Conservation (phyloP, 371 early-diverging fungal genomes). For the Mucor racemosus region DNA sequence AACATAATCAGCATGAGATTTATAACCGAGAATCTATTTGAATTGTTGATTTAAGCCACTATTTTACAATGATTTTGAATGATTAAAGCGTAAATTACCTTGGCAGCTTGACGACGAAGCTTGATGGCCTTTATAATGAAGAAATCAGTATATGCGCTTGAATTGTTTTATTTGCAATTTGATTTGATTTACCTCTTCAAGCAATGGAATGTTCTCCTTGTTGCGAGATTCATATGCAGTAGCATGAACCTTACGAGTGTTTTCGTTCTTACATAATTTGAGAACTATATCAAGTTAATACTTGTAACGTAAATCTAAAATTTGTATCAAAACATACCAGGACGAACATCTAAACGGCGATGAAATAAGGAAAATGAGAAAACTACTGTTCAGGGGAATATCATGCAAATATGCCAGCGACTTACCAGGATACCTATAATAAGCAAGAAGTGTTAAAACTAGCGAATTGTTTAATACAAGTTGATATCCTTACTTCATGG, state of each 20-base stretch:
- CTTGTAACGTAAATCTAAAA: neutral
- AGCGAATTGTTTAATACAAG: neutral
- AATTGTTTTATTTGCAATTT: neutral
- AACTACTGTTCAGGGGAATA: neutral
- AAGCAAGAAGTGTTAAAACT: neutral
- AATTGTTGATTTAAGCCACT: too few relatives aligned
- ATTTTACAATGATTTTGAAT: too few relatives aligned
- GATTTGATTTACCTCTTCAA: slow-evolving; percentile 47
- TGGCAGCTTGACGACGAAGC: slow-evolving; percentile 64
- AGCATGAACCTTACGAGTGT: slow-evolving; percentile 60
- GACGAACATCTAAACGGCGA: slow-evolving; percentile 40
- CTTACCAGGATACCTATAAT: slow-evolving; percentile 48
- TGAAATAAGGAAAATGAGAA: neutral
- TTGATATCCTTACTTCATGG: slow-evolving; percentile 68
- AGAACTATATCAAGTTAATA: slow-evolving; percentile 34
- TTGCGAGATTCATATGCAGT: slow-evolving; percentile 64
- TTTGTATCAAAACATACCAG: slow-evolving; percentile 37
- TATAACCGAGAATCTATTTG: slow-evolving; percentile 70
- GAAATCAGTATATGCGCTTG: neutral
- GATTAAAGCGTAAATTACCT: slow-evolving; percentile 24
- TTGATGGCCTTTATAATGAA: slow-evolving; percentile 49
- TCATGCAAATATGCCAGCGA: neutral
- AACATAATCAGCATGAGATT: slow-evolving; percentile 73
- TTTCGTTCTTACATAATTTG: slow-evolving; percentile 63
- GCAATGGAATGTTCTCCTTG: slow-evolving; percentile 59